Conservation (phyloP, 2,329 filamentous ascomycete species). For the Fusarium sp. region DNA sequence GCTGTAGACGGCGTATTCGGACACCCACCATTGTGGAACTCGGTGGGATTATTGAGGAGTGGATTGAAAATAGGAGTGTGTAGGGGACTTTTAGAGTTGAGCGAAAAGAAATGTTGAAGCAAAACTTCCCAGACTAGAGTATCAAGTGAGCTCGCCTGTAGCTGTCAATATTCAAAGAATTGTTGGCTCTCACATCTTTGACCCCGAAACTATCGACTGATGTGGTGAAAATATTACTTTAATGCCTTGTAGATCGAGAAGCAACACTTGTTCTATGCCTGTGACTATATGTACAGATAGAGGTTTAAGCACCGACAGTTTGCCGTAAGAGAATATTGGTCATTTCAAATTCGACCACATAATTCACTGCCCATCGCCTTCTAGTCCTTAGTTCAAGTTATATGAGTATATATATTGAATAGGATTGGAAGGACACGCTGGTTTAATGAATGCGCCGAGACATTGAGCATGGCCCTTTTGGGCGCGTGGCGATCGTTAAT, state of each 20-base stretch:
- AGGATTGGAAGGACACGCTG: not conserved
- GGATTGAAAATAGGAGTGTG: conserved; percentile 48
- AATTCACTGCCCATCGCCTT: not conserved
- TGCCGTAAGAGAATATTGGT: not conserved
- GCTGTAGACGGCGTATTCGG: conserved; percentile 42
- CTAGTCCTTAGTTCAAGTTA: not conserved
- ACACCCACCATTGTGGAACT: conserved; percentile 40
- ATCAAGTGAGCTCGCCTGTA: conserved; percentile 53
- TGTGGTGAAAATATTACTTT: conserved; percentile 14
- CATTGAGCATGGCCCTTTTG: not conserved
- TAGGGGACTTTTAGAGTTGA: conserved; percentile 46
- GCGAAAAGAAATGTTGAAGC: conserved; percentile 40
- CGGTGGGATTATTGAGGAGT: conserved; percentile 34
- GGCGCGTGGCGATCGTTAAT: too few species aligned
- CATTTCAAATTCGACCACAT: not conserved
- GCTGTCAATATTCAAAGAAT: conserved; percentile 35
- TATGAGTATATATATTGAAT: too few species aligned
- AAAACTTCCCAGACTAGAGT: conserved; percentile 46
- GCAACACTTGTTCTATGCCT: too few species aligned
- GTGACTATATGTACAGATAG: too few species aligned
- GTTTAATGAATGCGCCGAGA: not conserved
- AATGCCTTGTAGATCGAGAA: not conserved
- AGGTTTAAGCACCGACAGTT: too few species aligned
- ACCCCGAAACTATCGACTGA: not conserved
- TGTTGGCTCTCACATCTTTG: conserved; percentile 26